phyloP scores from a whole-genome alignment of 495 filamentous ascomycete genomes.

The Pseudevernia furfuracea region DNA sequence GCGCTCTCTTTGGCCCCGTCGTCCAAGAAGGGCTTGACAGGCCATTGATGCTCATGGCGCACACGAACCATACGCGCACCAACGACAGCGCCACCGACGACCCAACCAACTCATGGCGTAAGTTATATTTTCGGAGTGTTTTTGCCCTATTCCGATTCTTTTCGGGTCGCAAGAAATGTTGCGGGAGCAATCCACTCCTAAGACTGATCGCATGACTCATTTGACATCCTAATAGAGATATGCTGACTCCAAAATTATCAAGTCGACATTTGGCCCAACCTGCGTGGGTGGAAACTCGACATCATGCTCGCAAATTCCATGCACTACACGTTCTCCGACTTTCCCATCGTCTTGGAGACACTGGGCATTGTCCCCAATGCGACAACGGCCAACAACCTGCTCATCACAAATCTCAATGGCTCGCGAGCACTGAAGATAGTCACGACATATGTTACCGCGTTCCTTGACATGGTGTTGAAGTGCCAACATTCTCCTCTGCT shows the following conservation, averaged over 20 bases:
- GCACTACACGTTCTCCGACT: constrained; percentile 30
- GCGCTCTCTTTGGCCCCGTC: constrained; percentile 32
- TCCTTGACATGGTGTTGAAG: constrained; percentile 13
- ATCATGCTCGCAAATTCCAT: no score
- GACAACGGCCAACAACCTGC: constrained; percentile 2
- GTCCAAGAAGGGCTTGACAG: constrained; percentile 23
- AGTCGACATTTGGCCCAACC: no score
- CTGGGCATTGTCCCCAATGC: constrained; percentile 8
- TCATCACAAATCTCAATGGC: constrained; percentile 9
- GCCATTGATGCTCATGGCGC: constrained; percentile 33
- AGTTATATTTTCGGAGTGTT: no score
- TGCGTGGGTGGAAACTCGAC: no score
- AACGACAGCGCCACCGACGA: no score
- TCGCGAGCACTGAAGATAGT: constrained; percentile 12
- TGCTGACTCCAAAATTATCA: no score
- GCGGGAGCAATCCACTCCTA: no score
- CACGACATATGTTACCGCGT: constrained; percentile 14
- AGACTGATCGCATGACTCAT: no score
- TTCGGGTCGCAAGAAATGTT: no score
- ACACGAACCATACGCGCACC: constrained; percentile 22
- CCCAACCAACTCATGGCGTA: constrained; percentile 24
- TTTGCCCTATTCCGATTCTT: no score
- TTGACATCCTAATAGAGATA: no score
- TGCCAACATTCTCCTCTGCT: constrained; percentile 1
- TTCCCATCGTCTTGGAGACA: constrained; percentile 10